Percentiles rank a stretch among this genome's conserved stretches.
These are phyloP conservation scores for Stevia rebaudiana DNA, from an alignment of 140 eudicot species.

Conservation along the genomic window DNA sequence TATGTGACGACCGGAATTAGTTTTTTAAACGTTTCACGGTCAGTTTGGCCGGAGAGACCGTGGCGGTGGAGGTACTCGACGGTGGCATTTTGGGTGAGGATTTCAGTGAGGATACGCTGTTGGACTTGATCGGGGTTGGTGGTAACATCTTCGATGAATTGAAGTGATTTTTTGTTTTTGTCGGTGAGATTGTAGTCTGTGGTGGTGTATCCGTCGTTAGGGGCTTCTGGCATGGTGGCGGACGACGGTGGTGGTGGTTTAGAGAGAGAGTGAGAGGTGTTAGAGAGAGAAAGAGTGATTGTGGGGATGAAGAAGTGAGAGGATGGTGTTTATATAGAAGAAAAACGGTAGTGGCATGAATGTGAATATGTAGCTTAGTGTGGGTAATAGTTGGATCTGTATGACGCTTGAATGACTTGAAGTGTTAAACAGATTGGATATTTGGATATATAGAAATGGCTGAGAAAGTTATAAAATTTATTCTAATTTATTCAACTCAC, in stretches of 20 bases:
- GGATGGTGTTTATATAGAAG: too few relatives aligned
- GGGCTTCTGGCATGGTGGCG: slow-evolving; percentile 82
- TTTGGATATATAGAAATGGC: too few relatives aligned
- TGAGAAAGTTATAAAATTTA: too few relatives aligned
- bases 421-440: too few relatives aligned
- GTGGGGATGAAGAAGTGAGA: too few relatives aligned
- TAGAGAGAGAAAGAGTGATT: slow-evolving; percentile 9
- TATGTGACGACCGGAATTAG: slow-evolving; percentile 68
- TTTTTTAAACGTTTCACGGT: slow-evolving; percentile 74
- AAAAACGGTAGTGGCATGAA: slow-evolving; percentile 13
- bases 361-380: slow-evolving; percentile 6
- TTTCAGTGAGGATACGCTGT: slow-evolving; percentile 51
- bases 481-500: too few relatives aligned
- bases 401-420: too few relatives aligned
- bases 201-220: slow-evolving; percentile 22
- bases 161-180: slow-evolving; percentile 54
- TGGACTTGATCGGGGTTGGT: slow-evolving; percentile 64
- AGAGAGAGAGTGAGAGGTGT: neutral
- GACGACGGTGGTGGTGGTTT: neutral
- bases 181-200: slow-evolving; percentile 38
- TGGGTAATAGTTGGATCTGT: neutral
- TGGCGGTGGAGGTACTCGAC: slow-evolving; percentile 80
- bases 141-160: slow-evolving; percentile 87
- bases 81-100: slow-evolving; percentile 66
- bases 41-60: slow-evolving; percentile 59